Percentiles rank a stretch among this genome's conserved stretches.
phyloP scores from a whole-genome alignment of 2,329 filamentous ascomycete genomes.

The Sporothrix euskadiensis region DNA sequence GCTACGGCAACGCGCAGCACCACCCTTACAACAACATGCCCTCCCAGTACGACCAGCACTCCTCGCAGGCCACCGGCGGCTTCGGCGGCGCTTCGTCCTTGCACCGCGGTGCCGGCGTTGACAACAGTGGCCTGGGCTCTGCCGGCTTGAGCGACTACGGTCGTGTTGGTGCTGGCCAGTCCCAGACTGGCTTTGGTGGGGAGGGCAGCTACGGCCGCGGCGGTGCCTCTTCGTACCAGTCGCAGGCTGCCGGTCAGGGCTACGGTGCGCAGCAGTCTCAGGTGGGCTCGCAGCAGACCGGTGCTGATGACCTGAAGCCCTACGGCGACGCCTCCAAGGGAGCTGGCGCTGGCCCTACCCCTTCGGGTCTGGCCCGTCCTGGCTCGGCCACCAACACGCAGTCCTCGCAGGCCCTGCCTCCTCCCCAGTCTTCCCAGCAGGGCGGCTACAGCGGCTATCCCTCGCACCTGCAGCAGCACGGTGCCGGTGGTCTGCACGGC shows the following conservation, averaged over 20 bases:
- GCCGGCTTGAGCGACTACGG: conserved; percentile 55
- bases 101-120: conserved; percentile 48
- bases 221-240: conserved; percentile 55
- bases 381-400: conserved; percentile 59
- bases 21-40: conserved; percentile 57
- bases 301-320: conserved; percentile 58
- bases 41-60: conserved; percentile 58
- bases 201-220: conserved; percentile 54
- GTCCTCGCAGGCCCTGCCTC: conserved; percentile 55
- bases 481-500: conserved; percentile 57
- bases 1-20: conserved; percentile 59
- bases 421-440: conserved; percentile 56
- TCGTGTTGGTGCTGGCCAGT: conserved; percentile 53
- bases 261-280: conserved; percentile 55
- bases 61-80: conserved; percentile 51
- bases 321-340: conserved; percentile 57
- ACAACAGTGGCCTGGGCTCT: conserved; percentile 51
- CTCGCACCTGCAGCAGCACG: conserved; percentile 51
- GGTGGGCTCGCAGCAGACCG: conserved; percentile 45
- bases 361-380: conserved; percentile 55
- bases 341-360: conserved; percentile 53
- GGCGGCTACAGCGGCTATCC: conserved; percentile 57
- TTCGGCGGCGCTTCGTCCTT: conserved; percentile 55
- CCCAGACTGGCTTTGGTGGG: conserved; percentile 55
- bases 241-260: conserved; percentile 52